Conservation (phyloP, 2,329 filamentous ascomycete genomes). For the Paecilomyces niveus region DNA sequence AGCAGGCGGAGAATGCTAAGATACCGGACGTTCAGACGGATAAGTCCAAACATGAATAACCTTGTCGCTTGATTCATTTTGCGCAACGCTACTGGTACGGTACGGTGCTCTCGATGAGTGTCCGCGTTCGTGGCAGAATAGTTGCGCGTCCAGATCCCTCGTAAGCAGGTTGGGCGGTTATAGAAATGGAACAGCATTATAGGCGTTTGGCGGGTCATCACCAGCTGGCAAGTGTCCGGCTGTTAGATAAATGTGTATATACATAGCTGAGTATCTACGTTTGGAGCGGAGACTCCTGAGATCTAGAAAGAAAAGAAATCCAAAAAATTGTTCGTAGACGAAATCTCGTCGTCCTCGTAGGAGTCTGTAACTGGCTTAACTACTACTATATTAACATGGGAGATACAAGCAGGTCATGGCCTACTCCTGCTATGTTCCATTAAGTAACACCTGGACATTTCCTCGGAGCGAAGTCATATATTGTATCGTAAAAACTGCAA, state of each 20-base stretch:
- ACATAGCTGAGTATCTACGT: constrained; percentile 1
- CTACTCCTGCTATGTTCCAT: neutral
- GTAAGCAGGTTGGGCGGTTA: neutral
- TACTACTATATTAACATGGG: neutral
- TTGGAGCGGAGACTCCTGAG: neutral
- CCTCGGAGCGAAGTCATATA: too few species aligned
- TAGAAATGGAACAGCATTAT: neutral
- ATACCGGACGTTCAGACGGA: neutral
- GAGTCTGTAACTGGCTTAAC: neutral
- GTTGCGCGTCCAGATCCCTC: neutral
- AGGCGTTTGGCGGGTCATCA: neutral
- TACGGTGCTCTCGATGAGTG: neutral
- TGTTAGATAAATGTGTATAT: constrained; percentile 2
- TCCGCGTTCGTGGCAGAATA: neutral
- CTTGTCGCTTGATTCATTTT: neutral
- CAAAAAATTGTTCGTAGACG: neutral
- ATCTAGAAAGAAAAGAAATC: neutral
- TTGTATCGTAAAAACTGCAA: too few species aligned
- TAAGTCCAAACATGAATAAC: neutral
- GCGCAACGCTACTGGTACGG: neutral
- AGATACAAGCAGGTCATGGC: neutral
- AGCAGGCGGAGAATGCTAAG: neutral
- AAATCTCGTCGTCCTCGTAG: neutral
- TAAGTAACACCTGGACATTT: too few species aligned
- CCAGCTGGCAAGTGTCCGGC: neutral